Base-by-base conservation (phyloP, 345 rosid species). In the Citropsis articulata region DNA sequence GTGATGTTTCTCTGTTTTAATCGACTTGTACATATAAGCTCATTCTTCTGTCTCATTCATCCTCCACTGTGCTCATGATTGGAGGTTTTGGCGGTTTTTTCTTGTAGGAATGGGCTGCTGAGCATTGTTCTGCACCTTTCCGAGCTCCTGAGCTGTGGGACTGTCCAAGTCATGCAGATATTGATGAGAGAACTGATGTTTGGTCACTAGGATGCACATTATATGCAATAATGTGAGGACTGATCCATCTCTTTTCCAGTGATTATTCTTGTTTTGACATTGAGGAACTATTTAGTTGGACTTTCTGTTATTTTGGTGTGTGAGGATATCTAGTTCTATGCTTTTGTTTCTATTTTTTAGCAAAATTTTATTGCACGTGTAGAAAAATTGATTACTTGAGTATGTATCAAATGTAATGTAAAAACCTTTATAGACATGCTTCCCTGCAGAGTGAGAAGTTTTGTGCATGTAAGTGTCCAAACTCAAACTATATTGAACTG, bases 91-190 rank as follows among this genome's bases (percentile, higher is more conserved):
- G 40, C 71, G 69, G 62, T 66, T 71, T 33, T 73, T 67, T 45
- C 50, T 9, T 76, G 36, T 78, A 96, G 98, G 99, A 96, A 83
- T 94, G 99, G 99, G 92, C 99, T 83, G 79, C 98, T 67, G 95
- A 92, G 81, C 98, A 96, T 85, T 91, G 97, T 85, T 90, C 98
- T 73, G 99, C 99, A 80, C 98, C 98, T 61, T 89, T 90, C 81
- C 91, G 98, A 86, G 98, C 99, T 78, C 99, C 99, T 24, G 99
- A 94, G 85, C 88, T 97, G 72, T 97, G 98, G 98, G 98, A 97
- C 80, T 93, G 99, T 87, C 98, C 98, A 40, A 97, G 99, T 77
- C 93, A 97, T 78, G 91, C 87, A 21, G 93, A 93, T 85, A 91
- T 97, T 75, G 99, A 97, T 78, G 99, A 94, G 89, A 91, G 98